Percentiles rank a stretch among this genome's conserved stretches.
These are phyloP conservation scores for Tuber magnatum DNA, from an alignment of 495 filamentous ascomycete species.

Conservation along the genomic window DNA sequence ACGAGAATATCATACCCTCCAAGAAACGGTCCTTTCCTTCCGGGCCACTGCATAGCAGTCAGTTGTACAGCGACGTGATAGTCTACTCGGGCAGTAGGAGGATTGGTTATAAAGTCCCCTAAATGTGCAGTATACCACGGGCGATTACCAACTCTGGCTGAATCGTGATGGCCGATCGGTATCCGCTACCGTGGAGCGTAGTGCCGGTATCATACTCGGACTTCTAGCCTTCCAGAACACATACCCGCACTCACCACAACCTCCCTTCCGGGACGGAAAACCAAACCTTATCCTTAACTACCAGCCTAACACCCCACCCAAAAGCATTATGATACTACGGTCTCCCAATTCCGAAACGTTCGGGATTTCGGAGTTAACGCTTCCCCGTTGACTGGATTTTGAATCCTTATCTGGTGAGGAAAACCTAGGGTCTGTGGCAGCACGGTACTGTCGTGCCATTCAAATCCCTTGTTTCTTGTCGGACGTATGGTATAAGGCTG, in stretches of 20 bases:
- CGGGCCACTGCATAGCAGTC: background rate
- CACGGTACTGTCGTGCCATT: background rate
- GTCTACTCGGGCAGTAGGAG: background rate
- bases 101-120: background rate
- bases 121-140: background rate
- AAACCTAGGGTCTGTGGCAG: background rate
- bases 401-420: background rate
- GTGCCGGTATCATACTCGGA: no score
- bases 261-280: background rate
- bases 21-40: background rate
- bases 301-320: background rate
- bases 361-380: background rate
- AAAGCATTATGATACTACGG: background rate
- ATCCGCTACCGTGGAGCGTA: background rate
- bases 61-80: background rate
- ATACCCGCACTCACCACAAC: no score
- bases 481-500: background rate
- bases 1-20: background rate
- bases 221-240: no score
- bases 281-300: background rate
- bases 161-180: background rate
- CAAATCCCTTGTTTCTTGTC: background rate
- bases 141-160: background rate
- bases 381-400: background rate
- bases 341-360: background rate